Conservation (phyloP, 257 asterid genomes). For the Solanum virginianum region DNA sequence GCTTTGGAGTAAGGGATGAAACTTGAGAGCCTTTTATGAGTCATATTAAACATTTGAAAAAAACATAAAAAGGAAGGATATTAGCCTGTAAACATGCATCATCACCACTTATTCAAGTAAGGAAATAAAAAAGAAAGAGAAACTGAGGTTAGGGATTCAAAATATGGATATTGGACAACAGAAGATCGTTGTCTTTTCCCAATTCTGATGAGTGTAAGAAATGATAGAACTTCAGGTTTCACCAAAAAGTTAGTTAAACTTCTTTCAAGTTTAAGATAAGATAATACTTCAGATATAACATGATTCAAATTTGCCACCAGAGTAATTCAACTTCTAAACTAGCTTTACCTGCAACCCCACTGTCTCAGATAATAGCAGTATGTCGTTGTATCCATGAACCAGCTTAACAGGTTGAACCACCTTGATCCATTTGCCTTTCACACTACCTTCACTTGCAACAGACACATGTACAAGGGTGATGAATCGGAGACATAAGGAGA, state of each 20-base stretch:
- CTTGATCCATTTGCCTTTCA: constrained; percentile 70
- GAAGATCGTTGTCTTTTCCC: not conserved
- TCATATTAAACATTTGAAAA: not conserved
- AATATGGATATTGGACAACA: not conserved
- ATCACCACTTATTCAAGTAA: not conserved
- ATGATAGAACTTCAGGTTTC: not conserved
- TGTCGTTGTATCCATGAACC: constrained; percentile 62
- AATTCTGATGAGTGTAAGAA: not conserved
- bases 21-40: not conserved
- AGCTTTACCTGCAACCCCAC: constrained; percentile 81
- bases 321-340: not conserved
- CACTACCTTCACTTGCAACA: constrained; percentile 42
- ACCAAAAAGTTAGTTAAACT: not conserved
- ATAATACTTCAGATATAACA: not conserved
- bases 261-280: not conserved
- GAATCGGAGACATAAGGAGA: not conserved
- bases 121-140: not conserved
- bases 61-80: not conserved
- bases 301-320: not conserved
- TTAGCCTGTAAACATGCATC: not conserved
- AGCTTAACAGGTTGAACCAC: constrained; percentile 63
- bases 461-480: not conserved
- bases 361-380: constrained; percentile 61
- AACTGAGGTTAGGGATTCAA: not conserved
- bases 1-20: not conserved